Evolutionary conservation across 2,329 filamentous ascomycete species (phyloP).

Genomic region (Penicillium capsulatum): DNA sequence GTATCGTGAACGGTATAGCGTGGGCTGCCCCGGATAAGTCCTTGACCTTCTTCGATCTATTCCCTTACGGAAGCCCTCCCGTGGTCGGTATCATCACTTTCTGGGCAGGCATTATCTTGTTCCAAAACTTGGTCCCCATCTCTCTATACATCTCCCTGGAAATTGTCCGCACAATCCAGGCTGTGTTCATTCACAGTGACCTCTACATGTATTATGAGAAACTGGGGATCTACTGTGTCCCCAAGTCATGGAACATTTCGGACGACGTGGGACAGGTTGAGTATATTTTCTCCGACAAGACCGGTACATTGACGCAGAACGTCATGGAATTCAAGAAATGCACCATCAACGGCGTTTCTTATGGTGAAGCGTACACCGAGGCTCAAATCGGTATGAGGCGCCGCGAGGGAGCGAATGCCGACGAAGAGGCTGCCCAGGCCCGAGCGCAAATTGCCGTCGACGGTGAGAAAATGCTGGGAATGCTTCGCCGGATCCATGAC

Average conservation of each 20-base stretch:
- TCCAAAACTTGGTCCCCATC: constrained; percentile 98
- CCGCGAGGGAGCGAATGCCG: constrained; percentile 79
- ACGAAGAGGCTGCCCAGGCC: constrained; percentile 69
- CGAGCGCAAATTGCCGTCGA: constrained; percentile 74
- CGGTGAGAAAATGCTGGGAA: constrained; percentile 65
- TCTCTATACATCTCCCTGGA: constrained; percentile 96
- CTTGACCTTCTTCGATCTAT: constrained; percentile 76
- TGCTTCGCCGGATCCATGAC: constrained; percentile 71
- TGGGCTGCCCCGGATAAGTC: constrained; percentile 75
- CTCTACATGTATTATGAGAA: constrained; percentile 94
- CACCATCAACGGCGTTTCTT: constrained; percentile 91
- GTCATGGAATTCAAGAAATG: constrained; percentile 99
- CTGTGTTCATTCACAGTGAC: constrained; percentile 96
- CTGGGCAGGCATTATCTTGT: constrained; percentile 89
- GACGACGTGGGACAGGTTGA: constrained; percentile 97
- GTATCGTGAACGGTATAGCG: constrained; percentile 75
- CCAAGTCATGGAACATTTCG: constrained; percentile 98
- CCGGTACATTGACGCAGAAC: constrained; percentile 83
- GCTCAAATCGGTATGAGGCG: constrained; percentile 95
- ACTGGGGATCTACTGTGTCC: constrained; percentile 90
- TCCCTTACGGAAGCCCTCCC: constrained; percentile 70
- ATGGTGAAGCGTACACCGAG: constrained; percentile 96
- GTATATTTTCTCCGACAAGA: constrained; percentile 98
- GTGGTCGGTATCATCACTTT: constrained; percentile 94
- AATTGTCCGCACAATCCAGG: constrained; percentile 88